A percentile compares a stretch with the other conserved stretches of the same genome.
Conservation (phyloP, 2,329 filamentous ascomycete species). For the Cladosporium sp. region DNA sequence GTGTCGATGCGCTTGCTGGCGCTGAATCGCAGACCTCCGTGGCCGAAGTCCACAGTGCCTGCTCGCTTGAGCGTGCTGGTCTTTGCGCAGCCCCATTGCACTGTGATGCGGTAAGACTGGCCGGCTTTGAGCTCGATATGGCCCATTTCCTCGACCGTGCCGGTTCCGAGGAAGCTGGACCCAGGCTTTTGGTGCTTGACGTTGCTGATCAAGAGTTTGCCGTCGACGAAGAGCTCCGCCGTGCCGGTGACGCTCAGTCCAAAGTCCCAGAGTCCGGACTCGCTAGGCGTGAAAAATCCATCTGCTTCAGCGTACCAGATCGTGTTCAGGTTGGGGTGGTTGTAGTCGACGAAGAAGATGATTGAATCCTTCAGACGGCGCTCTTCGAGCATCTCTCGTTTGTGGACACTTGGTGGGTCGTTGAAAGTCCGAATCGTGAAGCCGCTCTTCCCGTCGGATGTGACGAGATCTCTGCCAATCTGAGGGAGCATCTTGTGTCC, state of each 20-base stretch:
- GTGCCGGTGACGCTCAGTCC: constrained; percentile 59
- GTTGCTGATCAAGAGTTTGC: constrained; percentile 58
- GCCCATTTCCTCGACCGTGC: constrained; percentile 58
- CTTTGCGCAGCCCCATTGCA: constrained; percentile 59
- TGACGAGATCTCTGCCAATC: constrained; percentile 18
- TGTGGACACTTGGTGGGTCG: constrained; percentile 42
- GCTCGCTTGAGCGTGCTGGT: constrained; percentile 57
- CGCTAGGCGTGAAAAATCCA: constrained; percentile 53
- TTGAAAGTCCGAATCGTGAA: constrained; percentile 41
- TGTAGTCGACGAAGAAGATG: constrained; percentile 48
- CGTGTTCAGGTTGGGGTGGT: constrained; percentile 32
- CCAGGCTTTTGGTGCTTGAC: constrained; percentile 53
- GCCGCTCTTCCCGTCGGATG: constrained; percentile 17
- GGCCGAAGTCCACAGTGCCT: constrained; percentile 59
- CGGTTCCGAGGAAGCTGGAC: constrained; percentile 60
- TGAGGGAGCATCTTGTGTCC: constrained; percentile 26
- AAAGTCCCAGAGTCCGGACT: constrained; percentile 57
- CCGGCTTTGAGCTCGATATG: constrained; percentile 52
- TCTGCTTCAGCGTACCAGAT: constrained; percentile 45
- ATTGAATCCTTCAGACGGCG: constrained; percentile 35
- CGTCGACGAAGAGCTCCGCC: constrained; percentile 58
- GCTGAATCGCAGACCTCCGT: constrained; percentile 56
- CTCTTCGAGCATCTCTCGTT: constrained; percentile 48
- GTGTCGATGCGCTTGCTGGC: constrained; percentile 50
- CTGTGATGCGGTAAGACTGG: constrained; percentile 52